Base-by-base conservation (phyloP, 163 green algal genomes). In the Chlorella variabilis region DNA sequence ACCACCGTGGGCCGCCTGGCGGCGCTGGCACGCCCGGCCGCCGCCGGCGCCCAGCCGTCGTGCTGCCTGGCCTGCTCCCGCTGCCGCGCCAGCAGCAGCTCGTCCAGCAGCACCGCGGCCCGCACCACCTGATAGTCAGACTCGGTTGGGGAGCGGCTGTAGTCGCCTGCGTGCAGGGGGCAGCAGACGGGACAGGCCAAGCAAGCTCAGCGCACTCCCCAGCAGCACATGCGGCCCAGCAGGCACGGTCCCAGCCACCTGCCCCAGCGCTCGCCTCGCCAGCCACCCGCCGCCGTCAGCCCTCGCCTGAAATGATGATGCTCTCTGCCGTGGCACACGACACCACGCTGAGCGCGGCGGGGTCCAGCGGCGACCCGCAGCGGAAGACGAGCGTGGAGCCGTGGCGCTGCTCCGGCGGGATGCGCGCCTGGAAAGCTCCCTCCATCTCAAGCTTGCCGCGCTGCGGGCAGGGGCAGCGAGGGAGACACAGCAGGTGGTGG, bases 361-460 rank as follows among this genome's bases (percentile, higher is more conserved):
- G 85, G 27, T 87, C 59, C 49, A 87, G 48, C 9, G 85, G 78
- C 59, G n/a, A 41, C 5, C 59, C 59, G n/a, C 29, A 39, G 25
- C 59, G 59, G 59, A 67, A 67, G 59, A 67, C 59, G 8, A 67
- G 29, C 7, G n/a, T 38, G 7, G 29, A 38, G 29, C 59, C 59
- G 29, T 67, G 29, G n/a, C 59, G 59, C 59, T 39, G 59, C 59
- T 67, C 59, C 25, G 9, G 59, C 59, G 85, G 85, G 15, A 89
- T 78, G n/a, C 71, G 62, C 2, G 65, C 67, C 11, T 82, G 38
- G 76, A 86, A 89, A 11, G 66, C 63, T 21, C 62, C 18, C 65
- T 89, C 85, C 82, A 89, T 86, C 34, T 82, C 82, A 31, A 89
- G 59, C 78, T 89, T 89, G 27, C 69, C 65, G 0, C 58, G 41